Percentiles rank a stretch among this genome's conserved stretches.
These are phyloP conservation scores for Mariannaea elegans DNA, from an alignment of 2,329 filamentous ascomycete genomes.

Conservation along the genomic window DNA sequence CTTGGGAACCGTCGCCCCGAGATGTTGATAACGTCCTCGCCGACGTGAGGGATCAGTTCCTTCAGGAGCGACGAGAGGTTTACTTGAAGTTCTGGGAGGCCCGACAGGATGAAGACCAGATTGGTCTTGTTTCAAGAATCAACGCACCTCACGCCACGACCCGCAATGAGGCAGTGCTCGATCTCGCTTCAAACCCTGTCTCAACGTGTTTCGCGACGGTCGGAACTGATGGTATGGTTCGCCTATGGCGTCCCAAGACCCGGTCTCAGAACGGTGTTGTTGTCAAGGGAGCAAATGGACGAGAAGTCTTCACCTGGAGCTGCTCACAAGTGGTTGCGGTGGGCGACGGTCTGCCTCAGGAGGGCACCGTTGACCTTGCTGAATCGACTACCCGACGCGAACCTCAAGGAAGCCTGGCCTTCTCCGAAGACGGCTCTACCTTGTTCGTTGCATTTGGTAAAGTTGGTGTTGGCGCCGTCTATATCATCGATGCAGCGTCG, in stretches of 20 bases:
- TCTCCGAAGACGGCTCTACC: conserved; percentile 85
- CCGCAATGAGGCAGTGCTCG: conserved; percentile 69
- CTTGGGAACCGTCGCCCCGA: conserved; percentile 79
- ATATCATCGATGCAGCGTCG: conserved; percentile 78
- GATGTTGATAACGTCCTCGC: conserved; percentile 65
- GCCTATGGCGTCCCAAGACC: conserved; percentile 81
- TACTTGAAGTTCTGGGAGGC: conserved; percentile 92
- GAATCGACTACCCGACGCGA: conserved; percentile 42
- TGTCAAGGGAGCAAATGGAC: conserved; percentile 65
- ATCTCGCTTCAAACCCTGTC: conserved; percentile 75
- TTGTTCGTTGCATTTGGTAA: conserved; percentile 73
- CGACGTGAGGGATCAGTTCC: conserved; percentile 54
- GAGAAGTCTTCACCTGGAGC: conserved; percentile 77
- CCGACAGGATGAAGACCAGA: conserved; percentile 63
- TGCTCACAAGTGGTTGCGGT: conserved; percentile 69
- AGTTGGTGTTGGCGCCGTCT: conserved; percentile 67
- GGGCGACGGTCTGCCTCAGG: conserved; percentile 58
- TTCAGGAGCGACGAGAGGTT: conserved; percentile 70
- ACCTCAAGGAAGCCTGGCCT: conserved; percentile 73
- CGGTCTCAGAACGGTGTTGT: conserved; percentile 74
- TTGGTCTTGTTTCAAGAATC: conserved; percentile 83
- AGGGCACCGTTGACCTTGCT: conserved; percentile 42
- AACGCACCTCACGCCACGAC: conserved; percentile 79
- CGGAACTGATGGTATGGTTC: conserved; percentile 80
- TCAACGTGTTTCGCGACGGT: conserved; percentile 82